Conservation (phyloP, 2,329 filamentous ascomycete species). For the Pestalotiopsis sp. region DNA sequence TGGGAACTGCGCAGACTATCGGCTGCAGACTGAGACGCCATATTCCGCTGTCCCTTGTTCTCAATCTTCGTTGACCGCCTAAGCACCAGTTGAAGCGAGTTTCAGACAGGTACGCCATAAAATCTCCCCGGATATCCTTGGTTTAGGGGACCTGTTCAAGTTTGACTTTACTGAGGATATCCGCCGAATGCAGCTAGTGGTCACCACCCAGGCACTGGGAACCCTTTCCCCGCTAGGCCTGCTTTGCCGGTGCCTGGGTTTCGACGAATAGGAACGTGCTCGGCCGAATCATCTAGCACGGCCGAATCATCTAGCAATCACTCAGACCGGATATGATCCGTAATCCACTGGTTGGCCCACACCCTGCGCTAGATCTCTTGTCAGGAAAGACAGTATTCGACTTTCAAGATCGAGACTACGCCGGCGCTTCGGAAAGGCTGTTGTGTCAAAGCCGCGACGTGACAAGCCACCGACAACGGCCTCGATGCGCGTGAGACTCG, state of each 20-base stretch:
- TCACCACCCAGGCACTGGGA: no score
- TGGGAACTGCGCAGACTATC: no score
- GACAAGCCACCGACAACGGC: not conserved
- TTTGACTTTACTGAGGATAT: no score
- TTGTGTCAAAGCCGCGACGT: not conserved
- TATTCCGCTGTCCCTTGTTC: no score
- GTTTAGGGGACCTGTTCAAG: no score
- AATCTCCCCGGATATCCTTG: no score
- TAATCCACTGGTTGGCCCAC: not conserved
- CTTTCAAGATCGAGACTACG: conserved; percentile 2
- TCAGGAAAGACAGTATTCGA: conserved; percentile 1
- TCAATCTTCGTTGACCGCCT: no score
- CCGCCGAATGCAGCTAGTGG: no score
- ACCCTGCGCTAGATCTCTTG: not conserved
- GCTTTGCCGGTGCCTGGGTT: not conserved
- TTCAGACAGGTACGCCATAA: no score
- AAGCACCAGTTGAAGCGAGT: no score
- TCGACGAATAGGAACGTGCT: not conserved
- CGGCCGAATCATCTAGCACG: not conserved
- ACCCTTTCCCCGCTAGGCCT: not conserved
- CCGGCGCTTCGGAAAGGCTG: not conserved
- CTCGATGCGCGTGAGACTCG: conserved; percentile 5
- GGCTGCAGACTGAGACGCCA: no score
- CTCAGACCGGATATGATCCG: conserved; percentile 4
- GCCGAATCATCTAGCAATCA: not conserved